phyloP scores from a whole-genome alignment of 345 rosid species.

The Dimocarpus longan region DNA sequence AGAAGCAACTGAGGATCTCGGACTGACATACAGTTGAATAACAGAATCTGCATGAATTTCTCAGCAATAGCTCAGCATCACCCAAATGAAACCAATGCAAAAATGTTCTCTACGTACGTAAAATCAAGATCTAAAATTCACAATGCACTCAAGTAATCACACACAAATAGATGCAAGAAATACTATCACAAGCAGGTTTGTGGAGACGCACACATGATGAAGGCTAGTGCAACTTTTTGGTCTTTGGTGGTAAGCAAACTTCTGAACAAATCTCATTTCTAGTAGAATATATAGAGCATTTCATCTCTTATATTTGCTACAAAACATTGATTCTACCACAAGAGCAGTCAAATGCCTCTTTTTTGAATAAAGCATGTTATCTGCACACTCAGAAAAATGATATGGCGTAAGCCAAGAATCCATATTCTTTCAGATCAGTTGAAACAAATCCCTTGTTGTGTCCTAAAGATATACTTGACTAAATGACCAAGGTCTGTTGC shows the following conservation, averaged over 20 bases:
- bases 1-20: constrained; percentile 82
- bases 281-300: background rate
- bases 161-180: background rate
- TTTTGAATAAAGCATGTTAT: background rate
- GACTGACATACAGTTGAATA: constrained; percentile 94
- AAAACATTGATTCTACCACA: background rate
- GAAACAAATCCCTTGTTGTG: background rate
- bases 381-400: background rate
- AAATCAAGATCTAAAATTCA: background rate
- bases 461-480: background rate
- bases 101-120: constrained; percentile 4
- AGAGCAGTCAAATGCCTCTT: background rate
- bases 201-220: background rate
- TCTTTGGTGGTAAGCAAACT: no score
- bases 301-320: background rate
- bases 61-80: constrained; percentile 22
- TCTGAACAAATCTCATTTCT: no score
- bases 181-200: constrained; percentile 5
- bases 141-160: background rate
- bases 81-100: background rate
- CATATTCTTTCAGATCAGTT: background rate
- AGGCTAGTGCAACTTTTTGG: no score
- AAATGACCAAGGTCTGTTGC: background rate
- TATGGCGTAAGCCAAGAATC: background rate
- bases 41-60: constrained; percentile 63